phyloP scores from a whole-genome alignment of 768 basidiomycete species.

The Amanita inopinata region DNA sequence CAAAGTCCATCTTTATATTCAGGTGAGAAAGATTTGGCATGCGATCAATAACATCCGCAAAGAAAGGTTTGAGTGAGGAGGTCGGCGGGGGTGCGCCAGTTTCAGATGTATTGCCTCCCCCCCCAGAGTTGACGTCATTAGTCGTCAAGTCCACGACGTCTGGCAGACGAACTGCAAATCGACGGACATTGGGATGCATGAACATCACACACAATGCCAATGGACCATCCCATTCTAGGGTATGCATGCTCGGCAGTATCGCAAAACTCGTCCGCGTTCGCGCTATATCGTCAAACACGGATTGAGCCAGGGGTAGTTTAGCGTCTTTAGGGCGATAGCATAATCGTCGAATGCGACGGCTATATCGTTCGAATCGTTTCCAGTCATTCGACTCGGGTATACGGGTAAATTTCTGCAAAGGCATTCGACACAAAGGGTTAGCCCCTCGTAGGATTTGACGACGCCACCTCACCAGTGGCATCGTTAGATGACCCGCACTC shows the following conservation, averaged over 20 bases:
- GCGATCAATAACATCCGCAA: constrained; percentile 29
- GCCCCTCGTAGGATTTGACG: not conserved
- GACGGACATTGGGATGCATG: constrained; percentile 40
- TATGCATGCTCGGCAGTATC: constrained; percentile 45
- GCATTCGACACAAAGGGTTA: not conserved
- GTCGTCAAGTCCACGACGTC: constrained; percentile 15
- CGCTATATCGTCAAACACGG: constrained; percentile 45
- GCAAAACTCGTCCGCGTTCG: constrained; percentile 42
- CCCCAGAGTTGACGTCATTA: constrained; percentile 21
- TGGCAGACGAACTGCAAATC: constrained; percentile 4
- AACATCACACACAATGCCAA: constrained; percentile 35
- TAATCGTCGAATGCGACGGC: constrained; percentile 31
- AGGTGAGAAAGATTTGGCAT: constrained; percentile 42
- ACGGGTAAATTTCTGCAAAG: constrained; percentile 29
- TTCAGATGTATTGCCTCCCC: constrained; percentile 15
- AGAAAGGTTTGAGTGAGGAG: constrained; percentile 19
- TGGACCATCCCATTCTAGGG: constrained; percentile 36
- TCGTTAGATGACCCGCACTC: no score
- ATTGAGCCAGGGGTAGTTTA: constrained; percentile 15
- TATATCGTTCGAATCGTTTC: constrained; percentile 45
- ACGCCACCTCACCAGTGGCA: no score
- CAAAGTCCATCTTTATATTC: constrained; percentile 32
- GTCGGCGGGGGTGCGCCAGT: constrained; percentile 13
- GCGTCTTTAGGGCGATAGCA: constrained; percentile 8
- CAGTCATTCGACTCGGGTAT: constrained; percentile 40